Conservation (phyloP, 108 stramenopile species). For the Cyclotella baltica region DNA sequence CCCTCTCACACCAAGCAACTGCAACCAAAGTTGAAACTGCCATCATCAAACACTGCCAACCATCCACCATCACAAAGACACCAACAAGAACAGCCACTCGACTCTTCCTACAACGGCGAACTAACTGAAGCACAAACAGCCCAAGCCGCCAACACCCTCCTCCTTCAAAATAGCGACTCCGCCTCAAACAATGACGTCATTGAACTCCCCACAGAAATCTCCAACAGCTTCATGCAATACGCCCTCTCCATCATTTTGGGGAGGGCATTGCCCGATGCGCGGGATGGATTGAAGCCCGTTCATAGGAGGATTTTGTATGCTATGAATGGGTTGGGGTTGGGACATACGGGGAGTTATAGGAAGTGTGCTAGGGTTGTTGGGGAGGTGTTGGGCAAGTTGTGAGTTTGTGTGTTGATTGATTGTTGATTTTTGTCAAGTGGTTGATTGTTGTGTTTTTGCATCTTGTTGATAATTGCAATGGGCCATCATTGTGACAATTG, state of each 20-base stretch:
- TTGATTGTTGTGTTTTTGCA: not conserved
- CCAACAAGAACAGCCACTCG: not conserved
- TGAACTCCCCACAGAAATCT: constrained; percentile 77
- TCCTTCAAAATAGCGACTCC: constrained; percentile 4
- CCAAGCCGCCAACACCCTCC: constrained; percentile 41
- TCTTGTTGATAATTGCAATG: not conserved
- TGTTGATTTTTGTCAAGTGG: not conserved
- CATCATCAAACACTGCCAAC: not conserved
- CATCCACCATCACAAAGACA: not conserved
- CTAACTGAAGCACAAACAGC: constrained; percentile 49
- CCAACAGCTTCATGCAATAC: constrained; percentile 90
- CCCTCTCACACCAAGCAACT: not conserved
- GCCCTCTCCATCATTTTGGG: constrained; percentile 95
- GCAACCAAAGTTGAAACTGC: not conserved
- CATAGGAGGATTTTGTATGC: constrained; percentile 96
- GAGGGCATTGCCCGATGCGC: constrained; percentile 94
- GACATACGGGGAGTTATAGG: constrained; percentile 78
- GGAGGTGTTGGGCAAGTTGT: constrained; percentile 93
- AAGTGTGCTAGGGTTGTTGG: constrained; percentile 98
- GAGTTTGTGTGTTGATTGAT: constrained; percentile 2
- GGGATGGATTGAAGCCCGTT: constrained; percentile 97
- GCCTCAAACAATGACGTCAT: constrained; percentile 28
- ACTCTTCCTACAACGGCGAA: constrained; percentile 27
- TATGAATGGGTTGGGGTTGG: constrained; percentile 89
- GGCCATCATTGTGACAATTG: not conserved